Percentiles rank a stretch among this genome's conserved stretches.
These are phyloP conservation scores for Aspergillus diversus DNA, from an alignment of 495 filamentous ascomycete genomes.

Conservation along the genomic window DNA sequence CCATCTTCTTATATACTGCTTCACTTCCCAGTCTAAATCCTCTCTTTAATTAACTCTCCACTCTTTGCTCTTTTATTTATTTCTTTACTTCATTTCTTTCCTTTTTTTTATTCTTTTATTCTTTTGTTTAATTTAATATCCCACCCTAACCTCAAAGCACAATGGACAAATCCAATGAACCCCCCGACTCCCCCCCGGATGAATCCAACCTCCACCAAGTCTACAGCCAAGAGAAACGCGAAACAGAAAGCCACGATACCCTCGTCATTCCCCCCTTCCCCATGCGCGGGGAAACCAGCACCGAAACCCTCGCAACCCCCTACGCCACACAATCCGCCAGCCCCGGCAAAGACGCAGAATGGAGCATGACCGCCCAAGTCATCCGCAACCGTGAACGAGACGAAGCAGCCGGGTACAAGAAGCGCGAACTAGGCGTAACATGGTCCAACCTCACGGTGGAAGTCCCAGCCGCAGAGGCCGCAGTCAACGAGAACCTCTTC, in stretches of 20 bases:
- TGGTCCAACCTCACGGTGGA: conserved; percentile 29
- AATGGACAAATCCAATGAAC: conserved; percentile 8
- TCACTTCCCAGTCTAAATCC: background rate
- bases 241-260: conserved; percentile 17
- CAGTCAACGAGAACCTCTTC: conserved; percentile 28
- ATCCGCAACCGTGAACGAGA: conserved; percentile 18
- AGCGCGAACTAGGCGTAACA: conserved; percentile 25
- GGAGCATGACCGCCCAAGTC: conserved; percentile 21
- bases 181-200: background rate
- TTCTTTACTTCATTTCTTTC: background rate
- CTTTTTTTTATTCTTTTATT: background rate
- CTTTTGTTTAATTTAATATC: background rate
- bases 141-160: background rate
- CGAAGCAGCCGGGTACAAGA: conserved; percentile 22
- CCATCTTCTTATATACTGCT: background rate
- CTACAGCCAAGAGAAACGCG: conserved; percentile 4
- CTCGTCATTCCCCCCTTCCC: conserved; percentile 2
- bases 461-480: conserved; percentile 23
- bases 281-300: conserved; percentile 17
- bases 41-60: background rate
- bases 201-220: background rate
- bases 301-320: conserved; percentile 17
- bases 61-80: too few species aligned
- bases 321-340: background rate
- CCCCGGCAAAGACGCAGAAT: conserved; percentile 15